Conservation (phyloP, 2,329 filamentous ascomycete genomes). For the Fusarium nygamai region DNA sequence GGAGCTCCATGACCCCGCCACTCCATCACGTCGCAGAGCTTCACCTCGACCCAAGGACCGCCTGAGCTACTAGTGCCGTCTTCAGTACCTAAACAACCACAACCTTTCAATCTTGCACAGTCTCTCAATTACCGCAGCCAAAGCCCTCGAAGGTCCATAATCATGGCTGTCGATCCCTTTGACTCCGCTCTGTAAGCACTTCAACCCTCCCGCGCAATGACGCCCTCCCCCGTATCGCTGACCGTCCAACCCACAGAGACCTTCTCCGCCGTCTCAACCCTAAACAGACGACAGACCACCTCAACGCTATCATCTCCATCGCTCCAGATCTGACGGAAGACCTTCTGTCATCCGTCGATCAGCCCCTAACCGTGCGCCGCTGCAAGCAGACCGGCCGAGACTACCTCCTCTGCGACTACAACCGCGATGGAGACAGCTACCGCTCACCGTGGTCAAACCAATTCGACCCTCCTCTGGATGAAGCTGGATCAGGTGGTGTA, state of each 20-base stretch:
- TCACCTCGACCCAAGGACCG: slow-evolving; percentile 18
- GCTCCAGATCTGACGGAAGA: slow-evolving; percentile 95
- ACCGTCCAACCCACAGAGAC: slow-evolving; percentile 69
- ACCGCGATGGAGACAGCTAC: slow-evolving; percentile 98
- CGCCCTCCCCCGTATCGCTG: slow-evolving; percentile 13
- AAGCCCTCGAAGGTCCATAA: background rate
- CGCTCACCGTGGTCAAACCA: slow-evolving; percentile 99
- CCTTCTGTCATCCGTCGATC: slow-evolving; percentile 96
- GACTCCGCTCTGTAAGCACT: slow-evolving; percentile 77
- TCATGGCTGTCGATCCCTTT: slow-evolving; percentile 71
- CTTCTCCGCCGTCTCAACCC: slow-evolving; percentile 98
- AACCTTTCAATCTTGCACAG: background rate
- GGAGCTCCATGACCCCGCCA: slow-evolving; percentile 41
- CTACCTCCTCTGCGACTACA: slow-evolving; percentile 99
- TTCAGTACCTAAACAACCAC: background rate
- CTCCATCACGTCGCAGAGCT: slow-evolving; percentile 36
- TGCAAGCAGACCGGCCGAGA: slow-evolving; percentile 91
- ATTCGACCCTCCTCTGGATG: slow-evolving; percentile 89
- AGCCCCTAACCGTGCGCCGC: slow-evolving; percentile 86
- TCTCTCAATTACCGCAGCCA: background rate
- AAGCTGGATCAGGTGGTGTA: slow-evolving; percentile 64
- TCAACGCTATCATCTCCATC: slow-evolving; percentile 87
- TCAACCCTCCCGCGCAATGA: background rate
- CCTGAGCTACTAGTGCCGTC: slow-evolving; percentile 4
- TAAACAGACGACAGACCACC: slow-evolving; percentile 87